Conservation (phyloP, 495 filamentous ascomycete genomes). For the Aspergillus indologenus region DNA sequence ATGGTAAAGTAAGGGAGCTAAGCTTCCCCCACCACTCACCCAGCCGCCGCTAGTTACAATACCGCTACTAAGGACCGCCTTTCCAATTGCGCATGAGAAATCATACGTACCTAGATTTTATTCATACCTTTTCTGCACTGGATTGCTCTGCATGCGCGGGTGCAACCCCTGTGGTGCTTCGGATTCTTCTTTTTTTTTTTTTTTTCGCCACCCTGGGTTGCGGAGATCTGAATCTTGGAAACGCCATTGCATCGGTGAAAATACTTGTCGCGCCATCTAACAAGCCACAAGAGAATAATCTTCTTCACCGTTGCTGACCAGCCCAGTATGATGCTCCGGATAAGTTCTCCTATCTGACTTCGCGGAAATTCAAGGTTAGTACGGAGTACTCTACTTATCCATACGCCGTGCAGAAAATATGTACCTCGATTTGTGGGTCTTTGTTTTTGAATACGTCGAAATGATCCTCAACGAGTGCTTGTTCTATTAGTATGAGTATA, state of each 20-base stretch:
- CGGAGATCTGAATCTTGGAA: conserved; percentile 3
- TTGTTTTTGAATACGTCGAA: not conserved
- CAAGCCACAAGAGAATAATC: not conserved
- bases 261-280: not conserved
- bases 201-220: conserved; percentile 1
- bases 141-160: no score
- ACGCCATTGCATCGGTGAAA: not conserved
- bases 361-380: no score
- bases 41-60: not conserved
- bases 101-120: no score
- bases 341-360: not conserved
- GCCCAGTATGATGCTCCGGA: not conserved
- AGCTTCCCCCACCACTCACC: not conserved
- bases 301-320: not conserved
- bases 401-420: not conserved
- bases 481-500: no score
- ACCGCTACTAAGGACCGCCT: not conserved
- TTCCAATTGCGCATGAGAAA: not conserved
- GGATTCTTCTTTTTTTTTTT: no score
- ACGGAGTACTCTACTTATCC: no score
- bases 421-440: not conserved
- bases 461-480: not conserved
- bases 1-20: not conserved
- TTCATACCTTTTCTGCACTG: no score
- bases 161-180: not conserved